Evolutionary conservation across 1,139 yeast species (phyloP).

Genomic region (Yamadazyma oceani): DNA sequence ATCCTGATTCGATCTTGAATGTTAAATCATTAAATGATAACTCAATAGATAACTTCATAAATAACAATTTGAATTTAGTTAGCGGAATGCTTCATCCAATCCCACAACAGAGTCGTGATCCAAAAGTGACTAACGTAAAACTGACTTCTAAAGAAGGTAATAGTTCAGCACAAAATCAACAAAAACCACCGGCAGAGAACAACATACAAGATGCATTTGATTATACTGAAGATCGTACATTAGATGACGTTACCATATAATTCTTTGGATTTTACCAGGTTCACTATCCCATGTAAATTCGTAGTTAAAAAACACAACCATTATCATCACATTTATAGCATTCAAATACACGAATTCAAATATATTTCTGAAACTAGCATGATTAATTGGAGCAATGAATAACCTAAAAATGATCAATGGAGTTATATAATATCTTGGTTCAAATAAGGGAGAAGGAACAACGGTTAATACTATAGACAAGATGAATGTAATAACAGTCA

Average conservation of each 20-base stretch:
- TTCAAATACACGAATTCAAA: constrained; percentile 64
- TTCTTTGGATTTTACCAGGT: constrained; percentile 61
- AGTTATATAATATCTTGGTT: constrained; percentile 85
- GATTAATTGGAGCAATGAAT: constrained; percentile 44
- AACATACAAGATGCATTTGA: constrained; percentile 4
- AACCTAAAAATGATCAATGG: constrained; percentile 79
- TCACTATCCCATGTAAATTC: constrained; percentile 73
- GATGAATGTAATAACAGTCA: constrained; percentile 46
- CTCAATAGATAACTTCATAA: constrained; percentile 31
- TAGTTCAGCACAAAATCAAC: not conserved
- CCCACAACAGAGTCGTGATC: constrained; percentile 1
- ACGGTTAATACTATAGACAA: constrained; percentile 60
- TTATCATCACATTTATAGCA: constrained; percentile 52
- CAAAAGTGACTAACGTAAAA: no score
- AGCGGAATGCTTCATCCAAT: constrained; percentile 8
- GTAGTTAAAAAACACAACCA: constrained; percentile 55
- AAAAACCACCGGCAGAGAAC: not conserved
- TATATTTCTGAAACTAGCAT: constrained; percentile 31
- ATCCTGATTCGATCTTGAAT: constrained; percentile 20
- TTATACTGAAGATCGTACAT: constrained; percentile 9
- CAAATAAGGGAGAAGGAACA: constrained; percentile 88
- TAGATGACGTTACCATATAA: constrained; percentile 66
- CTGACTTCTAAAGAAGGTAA: not conserved
- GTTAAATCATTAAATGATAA: constrained; percentile 18
- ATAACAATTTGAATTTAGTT: constrained; percentile 22